Base-by-base conservation (phyloP, 75 land plant species). In the Pinus tabuliformis region DNA sequence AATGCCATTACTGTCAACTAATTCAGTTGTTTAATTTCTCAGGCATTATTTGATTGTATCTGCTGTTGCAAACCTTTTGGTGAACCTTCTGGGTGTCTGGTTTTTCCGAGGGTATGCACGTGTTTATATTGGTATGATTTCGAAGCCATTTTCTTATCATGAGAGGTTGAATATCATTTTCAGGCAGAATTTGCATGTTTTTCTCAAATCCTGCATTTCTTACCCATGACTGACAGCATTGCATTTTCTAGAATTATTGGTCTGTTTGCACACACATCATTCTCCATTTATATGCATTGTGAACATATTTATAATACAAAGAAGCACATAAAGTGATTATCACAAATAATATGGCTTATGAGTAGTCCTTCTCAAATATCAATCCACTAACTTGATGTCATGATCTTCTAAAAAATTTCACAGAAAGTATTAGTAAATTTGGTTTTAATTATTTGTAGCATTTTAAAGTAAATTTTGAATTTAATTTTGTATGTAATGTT, bases 11-110 rank as follows among this genome's bases (percentile, higher is more conserved):
- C 28, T 57, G 37, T 59, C 16, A 28, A 7, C 49, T 37, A 30
- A 26, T 75, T 33, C 16, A 33, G 24, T 21, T 75, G 26, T 28
- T 30, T 11, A 30, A 75, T 39, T 21, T 71, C 79, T 2, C 85
- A 96, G 99, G 90, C 99, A 96, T 81, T 96, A 96, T 70, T 72
- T 96, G 79, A 90, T 96, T 79, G 80, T 96, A 59, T 96, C 99
- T 63, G 99, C 99, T 6, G 95, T 96, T 71, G 82, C 99, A 64
- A 96, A 96, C 75, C 83, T 96, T 56, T 76, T 89, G 62, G 97
- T 96, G 61, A 96, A 96, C 76, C 89, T 94, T 18, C 75, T 96
- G 81, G 99, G 99, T 20, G 99, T 96, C 58, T 96, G 95, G 97
- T 96, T 94, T 82, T 96, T 96, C 75, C 90, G 95, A 70, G 87